Percentiles rank a stretch among this genome's conserved stretches.
phyloP scores from a whole-genome alignment of 2,329 filamentous ascomycete genomes.

The Ophiostoma sp. region DNA sequence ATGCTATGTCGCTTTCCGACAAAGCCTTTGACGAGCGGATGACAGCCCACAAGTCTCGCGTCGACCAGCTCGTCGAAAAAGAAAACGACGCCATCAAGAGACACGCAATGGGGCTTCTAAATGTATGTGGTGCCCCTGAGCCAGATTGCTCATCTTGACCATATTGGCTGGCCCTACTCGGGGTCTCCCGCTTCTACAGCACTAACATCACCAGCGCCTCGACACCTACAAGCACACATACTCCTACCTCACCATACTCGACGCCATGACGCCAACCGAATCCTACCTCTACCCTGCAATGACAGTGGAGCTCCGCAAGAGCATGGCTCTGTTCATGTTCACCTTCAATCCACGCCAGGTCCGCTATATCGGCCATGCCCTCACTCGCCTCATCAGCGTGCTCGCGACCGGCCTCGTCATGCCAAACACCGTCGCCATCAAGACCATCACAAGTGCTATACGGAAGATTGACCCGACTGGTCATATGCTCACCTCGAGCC shows the following conservation, averaged over 20 bases:
- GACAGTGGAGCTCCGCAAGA: constrained; percentile 38
- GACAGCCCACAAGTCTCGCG: constrained; percentile 36
- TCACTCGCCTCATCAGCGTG: constrained; percentile 43
- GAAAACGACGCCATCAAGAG: constrained; percentile 32
- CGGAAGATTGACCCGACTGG: constrained; percentile 60
- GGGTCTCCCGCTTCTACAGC: neutral
- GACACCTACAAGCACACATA: constrained; percentile 48
- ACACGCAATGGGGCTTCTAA: constrained; percentile 39
- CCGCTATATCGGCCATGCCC: constrained; percentile 44
- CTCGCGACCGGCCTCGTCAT: constrained; percentile 39
- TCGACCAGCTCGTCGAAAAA: constrained; percentile 37
- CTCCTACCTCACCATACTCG: constrained; percentile 47
- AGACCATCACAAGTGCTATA: constrained; percentile 49
- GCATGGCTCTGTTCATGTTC: constrained; percentile 43
- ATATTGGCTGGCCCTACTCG: too few species aligned
- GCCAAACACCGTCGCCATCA: constrained; percentile 42
- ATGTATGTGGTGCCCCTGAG: constrained; percentile 33
- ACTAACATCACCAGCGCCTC: constrained; percentile 37
- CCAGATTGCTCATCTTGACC: too few species aligned
- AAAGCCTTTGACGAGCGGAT: constrained; percentile 40
- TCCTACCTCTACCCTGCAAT: constrained; percentile 31
- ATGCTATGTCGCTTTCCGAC: constrained; percentile 28
- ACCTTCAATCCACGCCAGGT: constrained; percentile 49
- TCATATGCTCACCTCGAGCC: constrained; percentile 28
- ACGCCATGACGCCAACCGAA: constrained; percentile 34